Evolutionary conservation across 2,329 filamentous ascomycete genomes (phyloP), one percentile per base, ranked within the genome.

Genomic region (Talaromyces verruculosus): DNA sequence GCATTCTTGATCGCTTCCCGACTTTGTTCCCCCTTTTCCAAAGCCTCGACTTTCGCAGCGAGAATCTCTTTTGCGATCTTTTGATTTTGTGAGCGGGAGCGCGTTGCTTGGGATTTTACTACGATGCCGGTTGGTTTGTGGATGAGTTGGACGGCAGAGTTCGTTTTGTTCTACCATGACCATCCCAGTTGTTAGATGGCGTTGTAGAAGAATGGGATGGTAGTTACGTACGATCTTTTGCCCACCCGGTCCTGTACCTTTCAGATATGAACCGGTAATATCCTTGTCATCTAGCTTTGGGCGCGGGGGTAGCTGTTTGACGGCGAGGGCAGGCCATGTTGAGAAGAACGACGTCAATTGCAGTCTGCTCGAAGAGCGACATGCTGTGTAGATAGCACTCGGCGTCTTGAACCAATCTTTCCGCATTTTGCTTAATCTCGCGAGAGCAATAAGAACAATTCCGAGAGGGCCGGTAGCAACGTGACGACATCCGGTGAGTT

Each of bases 121-220:
- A 98, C 93, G 63, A 97, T 88, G 68, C 94, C 94, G 0, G 93
- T 96, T 5, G 94, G 92, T 17, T 91, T 81, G 78, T 99, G 95
- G 71, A 90, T 95, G 41, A 99, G 84, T 77, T 99, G 95, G 2
- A 97, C 94, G 43, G 94, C 94, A 0, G 92, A 97, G 70, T 89
- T 93, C 30, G 95, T 99, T 87, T 99, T 99, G 81, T 99, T 99
- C 90, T 83, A 53, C 28, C 1, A 33, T 19, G 28, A 30, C 25
- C 28, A 25, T 3, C 15, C 2, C 30, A 3, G 28, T 22, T 33
- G 53, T 57, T 15, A 57, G 53, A 57, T 15, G 22, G 2, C 15
- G 19, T 28, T 15, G 22, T 19, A 22, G 19, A 28, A 13, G 13
- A 33, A 37, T 19, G 33, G 11, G 15, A 22, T 1, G 57, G 39